Evolutionary conservation across 805 yeast species (phyloP), one percentile per base, ranked within the genome.

Genomic region (Saccharomycopsis olivae): DNA sequence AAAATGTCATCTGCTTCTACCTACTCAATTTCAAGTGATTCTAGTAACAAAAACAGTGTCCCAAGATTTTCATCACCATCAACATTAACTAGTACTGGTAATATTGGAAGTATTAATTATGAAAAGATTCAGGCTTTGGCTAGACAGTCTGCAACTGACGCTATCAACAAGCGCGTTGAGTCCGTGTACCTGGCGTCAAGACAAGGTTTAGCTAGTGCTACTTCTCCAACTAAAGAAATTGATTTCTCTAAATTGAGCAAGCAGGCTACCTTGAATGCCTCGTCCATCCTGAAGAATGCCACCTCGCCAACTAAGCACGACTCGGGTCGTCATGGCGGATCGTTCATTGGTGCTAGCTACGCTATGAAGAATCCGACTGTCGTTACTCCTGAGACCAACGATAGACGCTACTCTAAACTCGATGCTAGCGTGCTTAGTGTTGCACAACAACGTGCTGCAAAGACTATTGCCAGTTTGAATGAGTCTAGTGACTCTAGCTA

Each of bases 211-310:
- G 14, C 33, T 15, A 29, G 18, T 4, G 25, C 19, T 2, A 20
- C 32, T 28, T 16, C 29, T 14, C 16, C 35, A 5, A 18, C 29
- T n/a, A 18, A 18, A 11, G 16, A 19, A 5, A 62, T 75, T 44
- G 65, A 71, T 20, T 43, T 25, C 20, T 16, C 20, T 23, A 75
- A 72, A 40, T 75, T 78, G 40, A 62, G 60, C 33, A 53, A 59
- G 24, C 62, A 59, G 35, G 80, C 82, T 9, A 54, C 63, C 44
- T 62, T 60, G 37, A 55, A 56, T 41, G 71, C 69, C 2, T 66
- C 63, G n/a, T n/a, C n/a, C n/a, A n/a, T n/a, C n/a, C n/a, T n/a
- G n/a, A n/a, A n/a, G n/a, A n/a, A n/a, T n/a, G n/a, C n/a, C n/a
- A n/a, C n/a, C n/a, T n/a, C n/a, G n/a, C n/a, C n/a, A n/a, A n/a